A percentile compares a stretch with the other conserved stretches of the same genome.
phyloP scores from a whole-genome alignment of 2,329 filamentous ascomycete genomes.

The Escovopsis sp. region DNA sequence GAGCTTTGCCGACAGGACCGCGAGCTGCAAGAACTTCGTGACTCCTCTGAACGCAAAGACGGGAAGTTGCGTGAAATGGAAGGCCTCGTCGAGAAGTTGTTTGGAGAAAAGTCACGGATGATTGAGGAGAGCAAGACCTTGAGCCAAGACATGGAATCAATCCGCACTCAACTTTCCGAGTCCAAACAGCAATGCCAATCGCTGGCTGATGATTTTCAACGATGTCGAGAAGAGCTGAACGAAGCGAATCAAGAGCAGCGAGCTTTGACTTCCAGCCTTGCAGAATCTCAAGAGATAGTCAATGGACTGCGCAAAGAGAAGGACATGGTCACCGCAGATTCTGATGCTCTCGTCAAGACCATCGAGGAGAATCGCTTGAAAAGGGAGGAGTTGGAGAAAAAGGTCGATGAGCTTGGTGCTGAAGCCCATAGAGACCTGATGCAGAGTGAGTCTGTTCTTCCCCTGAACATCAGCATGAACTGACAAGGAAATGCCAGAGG shows the following conservation, averaged over 20 bases:
- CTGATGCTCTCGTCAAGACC: conserved; percentile 13
- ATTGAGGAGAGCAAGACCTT: conserved; percentile 13
- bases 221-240: conserved; percentile 27
- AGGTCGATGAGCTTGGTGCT: conserved; percentile 15
- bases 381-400: conserved; percentile 17
- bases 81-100: conserved; percentile 12
- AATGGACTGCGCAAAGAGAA: conserved; percentile 20
- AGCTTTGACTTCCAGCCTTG: conserved; percentile 22
- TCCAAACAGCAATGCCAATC: conserved; percentile 9
- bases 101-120: conserved; percentile 12
- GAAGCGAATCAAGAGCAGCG: conserved; percentile 33
- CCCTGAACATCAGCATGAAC: neutral
- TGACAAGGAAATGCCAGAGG: conserved; percentile 9
- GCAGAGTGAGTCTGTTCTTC: conserved; percentile 10
- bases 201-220: conserved; percentile 20
- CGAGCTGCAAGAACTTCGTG: conserved; percentile 8
- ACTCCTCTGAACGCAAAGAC: conserved; percentile 9
- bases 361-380: conserved; percentile 17
- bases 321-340: conserved; percentile 10
- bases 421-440: conserved; percentile 10
- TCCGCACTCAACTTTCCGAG: conserved; percentile 13
- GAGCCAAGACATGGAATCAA: conserved; percentile 13
- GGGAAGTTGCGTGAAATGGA: conserved; percentile 12
- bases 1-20: conserved; percentile 9
- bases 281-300: conserved; percentile 19